Evolutionary conservation across 176 grass and related monocot genomes (phyloP).

Genomic region (Musa beccarii): DNA sequence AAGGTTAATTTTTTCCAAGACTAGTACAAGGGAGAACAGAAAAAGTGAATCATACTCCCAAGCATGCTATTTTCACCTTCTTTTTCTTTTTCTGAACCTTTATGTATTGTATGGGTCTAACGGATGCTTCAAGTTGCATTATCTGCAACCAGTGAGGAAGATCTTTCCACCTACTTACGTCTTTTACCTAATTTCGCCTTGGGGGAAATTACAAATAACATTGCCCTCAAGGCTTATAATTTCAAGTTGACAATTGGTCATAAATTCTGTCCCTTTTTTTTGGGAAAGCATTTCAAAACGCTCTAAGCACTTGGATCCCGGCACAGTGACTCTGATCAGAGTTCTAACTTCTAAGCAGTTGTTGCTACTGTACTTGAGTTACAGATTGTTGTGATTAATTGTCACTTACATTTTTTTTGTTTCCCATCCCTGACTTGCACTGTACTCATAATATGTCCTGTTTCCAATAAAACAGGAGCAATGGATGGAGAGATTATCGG

Average conservation of each 20-base stretch:
- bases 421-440: background rate
- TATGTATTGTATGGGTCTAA: background rate
- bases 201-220: background rate
- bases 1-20: background rate
- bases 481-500: slow-evolving; percentile 32
- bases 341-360: too few relatives aligned
- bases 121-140: too few relatives aligned
- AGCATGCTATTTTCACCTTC: background rate
- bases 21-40: background rate
- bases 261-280: background rate
- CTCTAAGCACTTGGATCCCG: background rate
- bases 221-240: background rate
- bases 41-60: background rate
- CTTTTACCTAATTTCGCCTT: background rate
- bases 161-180: background rate
- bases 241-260: background rate
- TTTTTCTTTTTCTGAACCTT: background rate
- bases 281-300: background rate
- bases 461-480: background rate
- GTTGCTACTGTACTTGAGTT: background rate
- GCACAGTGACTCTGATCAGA: background rate
- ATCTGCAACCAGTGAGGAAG: background rate
- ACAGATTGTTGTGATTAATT: background rate
- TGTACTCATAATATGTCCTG: background rate
- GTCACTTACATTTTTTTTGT: background rate